A percentile compares a stretch with the other conserved stretches of the same genome.
phyloP scores from a whole-genome alignment of 208 protist genomes.

The Porcisia deanei region DNA sequence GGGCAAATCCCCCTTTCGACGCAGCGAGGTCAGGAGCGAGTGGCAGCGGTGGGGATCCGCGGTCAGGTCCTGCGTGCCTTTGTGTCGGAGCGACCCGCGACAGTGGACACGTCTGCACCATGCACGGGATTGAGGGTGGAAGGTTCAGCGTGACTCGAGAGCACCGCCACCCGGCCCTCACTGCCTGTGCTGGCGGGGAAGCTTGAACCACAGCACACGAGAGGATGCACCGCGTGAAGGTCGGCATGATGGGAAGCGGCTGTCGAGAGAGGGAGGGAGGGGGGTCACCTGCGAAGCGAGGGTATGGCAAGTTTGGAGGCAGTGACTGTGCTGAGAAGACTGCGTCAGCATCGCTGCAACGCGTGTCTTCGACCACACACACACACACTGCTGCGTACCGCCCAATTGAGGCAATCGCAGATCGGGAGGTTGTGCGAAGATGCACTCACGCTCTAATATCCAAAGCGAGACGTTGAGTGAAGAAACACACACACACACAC shows the following conservation, averaged over 20 bases:
- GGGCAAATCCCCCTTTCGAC: neutral
- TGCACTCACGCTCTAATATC: too few species aligned
- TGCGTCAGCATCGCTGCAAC: neutral
- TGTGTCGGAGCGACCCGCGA: neutral
- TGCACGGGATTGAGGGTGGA: neutral
- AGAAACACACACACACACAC: slow-evolving; percentile 7
- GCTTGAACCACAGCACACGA: neutral
- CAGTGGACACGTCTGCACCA: neutral
- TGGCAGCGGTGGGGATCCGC: too few species aligned
- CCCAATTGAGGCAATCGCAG: too few species aligned
- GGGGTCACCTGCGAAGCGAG: too few species aligned
- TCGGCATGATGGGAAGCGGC: too few species aligned
- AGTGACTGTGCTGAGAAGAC: neutral
- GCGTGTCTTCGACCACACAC: neutral
- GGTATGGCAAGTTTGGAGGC: neutral
- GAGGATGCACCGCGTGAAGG: too few species aligned
- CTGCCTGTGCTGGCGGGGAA: neutral
- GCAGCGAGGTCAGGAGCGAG: neutral
- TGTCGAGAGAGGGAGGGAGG: too few species aligned
- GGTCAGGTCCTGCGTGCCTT: too few species aligned
- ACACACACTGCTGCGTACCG: neutral
- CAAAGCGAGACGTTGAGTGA: neutral
- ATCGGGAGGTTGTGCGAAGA: too few species aligned
- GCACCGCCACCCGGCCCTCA: neutral
- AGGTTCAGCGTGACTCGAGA: neutral